A percentile compares a stretch with the other conserved stretches of the same genome.
Evolutionary conservation across 352 stramenopile species (phyloP).

Genomic region (Lagenidium giganteum): DNA sequence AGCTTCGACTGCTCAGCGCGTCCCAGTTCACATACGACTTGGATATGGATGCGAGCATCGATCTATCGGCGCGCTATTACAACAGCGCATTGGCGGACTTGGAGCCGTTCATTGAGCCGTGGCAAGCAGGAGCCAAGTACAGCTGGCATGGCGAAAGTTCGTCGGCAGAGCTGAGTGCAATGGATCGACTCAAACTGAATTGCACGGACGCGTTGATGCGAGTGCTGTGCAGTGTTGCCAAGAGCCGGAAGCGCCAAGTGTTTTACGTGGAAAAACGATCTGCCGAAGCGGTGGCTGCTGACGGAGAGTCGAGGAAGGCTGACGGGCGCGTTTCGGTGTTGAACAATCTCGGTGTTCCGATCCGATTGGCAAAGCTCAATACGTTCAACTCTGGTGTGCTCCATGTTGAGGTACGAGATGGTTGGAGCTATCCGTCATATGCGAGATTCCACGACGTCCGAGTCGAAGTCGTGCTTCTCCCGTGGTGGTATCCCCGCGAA

Average conservation of each 20-base stretch:
- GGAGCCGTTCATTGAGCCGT: constrained; percentile 86
- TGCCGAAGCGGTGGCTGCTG: constrained; percentile 65
- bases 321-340: constrained; percentile 82
- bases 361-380: constrained; percentile 85
- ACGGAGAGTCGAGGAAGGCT: constrained; percentile 80
- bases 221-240: constrained; percentile 71
- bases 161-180: constrained; percentile 73
- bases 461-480: constrained; percentile 77
- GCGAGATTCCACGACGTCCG: constrained; percentile 82
- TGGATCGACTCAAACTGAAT: constrained; percentile 84
- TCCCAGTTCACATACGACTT: constrained; percentile 68
- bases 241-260: constrained; percentile 70
- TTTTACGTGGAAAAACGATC: constrained; percentile 72
- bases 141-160: constrained; percentile 47
- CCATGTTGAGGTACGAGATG: constrained; percentile 78
- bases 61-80: constrained; percentile 84
- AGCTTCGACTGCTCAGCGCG: constrained; percentile 60
- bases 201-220: constrained; percentile 81
- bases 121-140: constrained; percentile 72
- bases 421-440: constrained; percentile 80
- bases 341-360: constrained; percentile 84
- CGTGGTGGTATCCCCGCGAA: constrained; percentile 84
- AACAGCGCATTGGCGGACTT: constrained; percentile 85
- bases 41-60: constrained; percentile 64
- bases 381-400: constrained; percentile 78